Evolutionary conservation across 2,329 filamentous ascomycete genomes (phyloP).

Genomic region (Lomentospora prolificans): DNA sequence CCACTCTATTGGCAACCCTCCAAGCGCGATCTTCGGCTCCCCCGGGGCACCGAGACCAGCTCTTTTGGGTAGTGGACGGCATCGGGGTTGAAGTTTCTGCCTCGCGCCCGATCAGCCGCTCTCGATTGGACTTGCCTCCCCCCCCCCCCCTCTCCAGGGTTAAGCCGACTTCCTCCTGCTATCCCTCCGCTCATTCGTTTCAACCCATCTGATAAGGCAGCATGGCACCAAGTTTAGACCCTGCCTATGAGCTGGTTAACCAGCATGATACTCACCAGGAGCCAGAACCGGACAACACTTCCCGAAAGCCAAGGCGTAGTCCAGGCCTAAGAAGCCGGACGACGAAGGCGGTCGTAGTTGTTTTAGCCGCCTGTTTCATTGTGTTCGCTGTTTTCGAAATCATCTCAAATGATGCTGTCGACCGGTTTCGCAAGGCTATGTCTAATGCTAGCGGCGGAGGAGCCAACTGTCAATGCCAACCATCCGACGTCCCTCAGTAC

Average conservation of each 20-base stretch:
- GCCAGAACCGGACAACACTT: neutral
- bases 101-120: neutral
- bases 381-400: constrained; percentile 5
- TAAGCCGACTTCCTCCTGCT: neutral
- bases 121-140: neutral
- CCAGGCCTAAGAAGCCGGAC: neutral
- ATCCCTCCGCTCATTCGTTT: neutral
- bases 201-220: neutral
- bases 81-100: neutral
- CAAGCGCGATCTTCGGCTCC: too few relatives aligned
- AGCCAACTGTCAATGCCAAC: constrained; percentile 19
- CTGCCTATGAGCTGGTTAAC: constrained; percentile 6
- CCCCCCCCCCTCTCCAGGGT: too few relatives aligned
- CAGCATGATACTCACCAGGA: constrained; percentile 2
- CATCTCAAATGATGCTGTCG: constrained; percentile 7
- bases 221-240: constrained; percentile 1
- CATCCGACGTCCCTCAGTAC: constrained; percentile 45
- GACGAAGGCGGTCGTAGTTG: neutral
- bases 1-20: too few relatives aligned
- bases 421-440: constrained; percentile 2
- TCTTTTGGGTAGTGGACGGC: neutral
- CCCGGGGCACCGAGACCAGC: too few relatives aligned
- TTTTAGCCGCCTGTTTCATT: constrained; percentile 4
- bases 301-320: neutral
- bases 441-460: neutral